phyloP scores from a whole-genome alignment of 768 basidiomycete species.

The Phlegmacium glaucopus region DNA sequence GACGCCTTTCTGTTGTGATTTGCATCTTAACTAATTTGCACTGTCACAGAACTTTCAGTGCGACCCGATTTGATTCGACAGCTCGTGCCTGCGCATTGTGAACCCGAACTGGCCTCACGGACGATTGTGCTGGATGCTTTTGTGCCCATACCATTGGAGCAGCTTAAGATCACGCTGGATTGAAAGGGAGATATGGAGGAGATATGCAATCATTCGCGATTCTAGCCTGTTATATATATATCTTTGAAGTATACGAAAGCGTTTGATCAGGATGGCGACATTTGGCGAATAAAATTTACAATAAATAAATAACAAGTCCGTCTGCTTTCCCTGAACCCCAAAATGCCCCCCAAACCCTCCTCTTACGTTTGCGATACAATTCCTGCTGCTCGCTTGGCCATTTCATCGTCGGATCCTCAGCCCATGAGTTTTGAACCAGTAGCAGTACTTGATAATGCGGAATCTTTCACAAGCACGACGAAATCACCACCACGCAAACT shows the following conservation, averaged over 20 bases:
- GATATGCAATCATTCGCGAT: slow-evolving; percentile 14
- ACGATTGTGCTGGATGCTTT: slow-evolving; percentile 87
- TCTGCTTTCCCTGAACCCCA: slow-evolving; percentile 6
- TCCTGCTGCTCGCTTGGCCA: slow-evolving; percentile 56
- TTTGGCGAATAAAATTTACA: slow-evolving; percentile 36
- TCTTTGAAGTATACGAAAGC: slow-evolving; percentile 17
- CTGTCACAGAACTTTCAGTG: slow-evolving; percentile 80
- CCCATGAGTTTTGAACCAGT: slow-evolving; percentile 11
- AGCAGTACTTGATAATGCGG: slow-evolving; percentile 24
- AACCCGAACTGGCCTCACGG: slow-evolving; percentile 83
- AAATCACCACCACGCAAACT: slow-evolving; percentile 65
- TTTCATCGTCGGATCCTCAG: slow-evolving; percentile 14
- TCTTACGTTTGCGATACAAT: slow-evolving; percentile 70
- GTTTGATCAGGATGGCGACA: slow-evolving; percentile 38
- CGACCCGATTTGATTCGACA: slow-evolving; percentile 91
- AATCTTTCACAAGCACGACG: slow-evolving; percentile 23
- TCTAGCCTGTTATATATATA: slow-evolving; percentile 12
- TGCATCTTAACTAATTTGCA: neutral
- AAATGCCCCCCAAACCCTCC: slow-evolving; percentile 22
- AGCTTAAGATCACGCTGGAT: slow-evolving; percentile 92
- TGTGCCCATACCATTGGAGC: slow-evolving; percentile 96
- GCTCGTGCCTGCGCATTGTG: slow-evolving; percentile 88
- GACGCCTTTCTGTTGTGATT: neutral
- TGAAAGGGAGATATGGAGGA: slow-evolving; percentile 35
- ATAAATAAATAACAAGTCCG: slow-evolving; percentile 16